These are phyloP conservation scores for Mucor mucedo DNA, from an alignment of 371 early-diverging fungal genomes.

Conservation along the genomic window DNA sequence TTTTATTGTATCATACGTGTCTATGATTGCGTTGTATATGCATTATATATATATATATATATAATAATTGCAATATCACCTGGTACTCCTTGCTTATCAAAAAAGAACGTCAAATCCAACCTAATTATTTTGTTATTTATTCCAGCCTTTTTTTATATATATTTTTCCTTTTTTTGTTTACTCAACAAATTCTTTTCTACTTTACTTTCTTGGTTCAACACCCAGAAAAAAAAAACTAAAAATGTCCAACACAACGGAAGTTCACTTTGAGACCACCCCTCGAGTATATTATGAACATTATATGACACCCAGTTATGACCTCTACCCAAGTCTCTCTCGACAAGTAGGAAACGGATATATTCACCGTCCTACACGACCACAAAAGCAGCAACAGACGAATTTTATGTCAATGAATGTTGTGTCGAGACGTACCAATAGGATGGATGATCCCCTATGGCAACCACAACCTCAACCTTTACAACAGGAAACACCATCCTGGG, in stretches of 20 bases:
- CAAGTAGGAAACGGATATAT: slow-evolving; percentile 43
- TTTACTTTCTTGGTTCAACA: slow-evolving; percentile 27
- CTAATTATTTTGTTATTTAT: slow-evolving; percentile 9
- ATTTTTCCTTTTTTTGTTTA: slow-evolving; percentile 10
- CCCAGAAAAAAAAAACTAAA: slow-evolving; percentile 5
- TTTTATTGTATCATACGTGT: not conserved
- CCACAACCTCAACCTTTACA: slow-evolving; percentile 16
- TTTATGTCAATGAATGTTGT: slow-evolving; percentile 27
- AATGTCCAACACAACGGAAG: slow-evolving; percentile 22
- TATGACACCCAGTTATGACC: slow-evolving; percentile 43
- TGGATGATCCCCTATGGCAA: slow-evolving; percentile 27
- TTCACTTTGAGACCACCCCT: slow-evolving; percentile 45
- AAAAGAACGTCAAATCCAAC: slow-evolving; percentile 14
- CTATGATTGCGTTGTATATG: not conserved
- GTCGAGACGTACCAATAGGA: slow-evolving; percentile 5
- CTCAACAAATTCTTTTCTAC: slow-evolving; percentile 11
- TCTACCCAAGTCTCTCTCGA: slow-evolving; percentile 48
- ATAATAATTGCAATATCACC: slow-evolving; percentile 12
- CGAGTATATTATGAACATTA: slow-evolving; percentile 46
- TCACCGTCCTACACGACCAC: slow-evolving; percentile 26
- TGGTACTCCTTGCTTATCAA: slow-evolving; percentile 2
- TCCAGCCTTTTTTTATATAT: slow-evolving; percentile 2
- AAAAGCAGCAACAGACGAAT: slow-evolving; percentile 27
- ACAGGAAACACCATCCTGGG: slow-evolving; percentile 38
- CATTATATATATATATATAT: not conserved